Conservation (phyloP, 2,329 filamentous ascomycete genomes). For the Boeremia lycopersici region DNA sequence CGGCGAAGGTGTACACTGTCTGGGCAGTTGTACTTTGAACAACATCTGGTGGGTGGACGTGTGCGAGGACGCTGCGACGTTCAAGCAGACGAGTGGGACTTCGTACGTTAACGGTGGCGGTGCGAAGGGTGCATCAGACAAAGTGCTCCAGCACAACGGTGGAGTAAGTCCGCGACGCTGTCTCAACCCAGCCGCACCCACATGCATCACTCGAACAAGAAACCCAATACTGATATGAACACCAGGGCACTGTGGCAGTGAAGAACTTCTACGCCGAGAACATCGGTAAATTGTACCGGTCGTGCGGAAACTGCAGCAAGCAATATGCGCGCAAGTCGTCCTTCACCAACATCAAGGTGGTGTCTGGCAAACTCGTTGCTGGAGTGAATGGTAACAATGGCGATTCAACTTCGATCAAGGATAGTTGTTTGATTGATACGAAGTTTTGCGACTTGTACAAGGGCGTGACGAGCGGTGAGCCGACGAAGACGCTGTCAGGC, state of each 20-base stretch:
- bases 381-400: conserved; percentile 42
- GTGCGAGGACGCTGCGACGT: conserved; percentile 49
- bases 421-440: conserved; percentile 32
- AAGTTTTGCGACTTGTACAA: conserved; percentile 38
- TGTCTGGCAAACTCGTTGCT: conserved; percentile 27
- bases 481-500: conserved; percentile 33
- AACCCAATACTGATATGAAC: not conserved
- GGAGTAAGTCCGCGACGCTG: not conserved
- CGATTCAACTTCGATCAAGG: conserved; percentile 28
- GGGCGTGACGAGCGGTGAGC: conserved; percentile 36
- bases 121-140: conserved; percentile 35
- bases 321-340: conserved; percentile 35
- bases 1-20: conserved; percentile 57
- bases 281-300: conserved; percentile 41
- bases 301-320: conserved; percentile 33
- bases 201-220: not conserved
- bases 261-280: conserved; percentile 40
- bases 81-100: conserved; percentile 36
- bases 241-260: conserved; percentile 34
- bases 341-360: conserved; percentile 33
- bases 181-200: not conserved
- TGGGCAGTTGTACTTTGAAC: conserved; percentile 55
- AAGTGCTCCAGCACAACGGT: conserved; percentile 46
- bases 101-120: conserved; percentile 37
- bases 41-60: conserved; percentile 41